Evolutionary conservation across 140 eudicot species (phyloP).

Genomic region (Flaveria floridana): DNA sequence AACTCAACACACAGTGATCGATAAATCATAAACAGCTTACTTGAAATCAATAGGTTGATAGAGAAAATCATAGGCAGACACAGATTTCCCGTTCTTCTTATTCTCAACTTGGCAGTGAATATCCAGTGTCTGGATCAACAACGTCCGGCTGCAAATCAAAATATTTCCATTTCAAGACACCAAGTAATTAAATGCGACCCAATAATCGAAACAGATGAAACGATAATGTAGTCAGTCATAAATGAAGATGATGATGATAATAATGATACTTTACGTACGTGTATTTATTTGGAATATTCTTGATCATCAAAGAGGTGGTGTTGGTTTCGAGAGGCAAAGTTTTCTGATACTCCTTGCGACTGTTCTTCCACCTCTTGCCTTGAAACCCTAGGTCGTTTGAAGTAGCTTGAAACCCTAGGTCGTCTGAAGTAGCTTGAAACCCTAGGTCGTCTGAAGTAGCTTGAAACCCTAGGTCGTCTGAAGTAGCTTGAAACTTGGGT

Average conservation of each 20-base stretch:
- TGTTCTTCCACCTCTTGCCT: conserved; percentile 28
- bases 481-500: background rate
- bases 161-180: conserved; percentile 4
- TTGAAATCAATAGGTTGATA: conserved; percentile 73
- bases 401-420: too few species aligned
- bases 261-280: conserved; percentile 29
- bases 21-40: conserved; percentile 26
- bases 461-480: too few species aligned
- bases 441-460: background rate
- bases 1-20: background rate
- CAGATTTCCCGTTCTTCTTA: background rate
- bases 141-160: conserved; percentile 18
- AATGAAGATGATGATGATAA: too few species aligned
- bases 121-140: conserved; percentile 26
- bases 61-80: conserved; percentile 58
- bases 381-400: background rate
- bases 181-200: background rate
- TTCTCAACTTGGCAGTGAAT: conserved; percentile 25
- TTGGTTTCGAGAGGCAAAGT: conserved; percentile 13
- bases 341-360: background rate
- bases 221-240: background rate
- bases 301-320: conserved; percentile 31
- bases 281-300: conserved; percentile 34
- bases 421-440: background rate
- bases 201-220: background rate